These are phyloP conservation scores for Grammothele lineata DNA, from an alignment of 768 basidiomycete species.

Conservation along the genomic window DNA sequence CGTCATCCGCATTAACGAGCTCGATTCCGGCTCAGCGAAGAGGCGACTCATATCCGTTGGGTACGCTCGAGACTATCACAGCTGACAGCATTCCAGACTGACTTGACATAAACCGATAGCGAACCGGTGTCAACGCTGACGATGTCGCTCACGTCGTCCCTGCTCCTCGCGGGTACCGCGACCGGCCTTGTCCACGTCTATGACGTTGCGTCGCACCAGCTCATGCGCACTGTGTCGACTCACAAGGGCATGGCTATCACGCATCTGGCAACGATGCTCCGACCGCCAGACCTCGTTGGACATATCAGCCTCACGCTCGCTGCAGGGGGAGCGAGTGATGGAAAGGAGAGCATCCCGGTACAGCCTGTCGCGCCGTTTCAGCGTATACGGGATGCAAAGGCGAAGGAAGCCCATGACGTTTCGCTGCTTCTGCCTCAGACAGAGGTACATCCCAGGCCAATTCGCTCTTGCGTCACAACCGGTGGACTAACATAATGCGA, in stretches of 20 bases:
- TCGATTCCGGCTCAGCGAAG: conserved; percentile 40
- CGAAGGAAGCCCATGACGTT: conserved; percentile 68
- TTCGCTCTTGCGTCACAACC: too few species aligned
- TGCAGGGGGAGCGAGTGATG: conserved; percentile 28
- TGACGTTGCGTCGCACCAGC: conserved; percentile 88
- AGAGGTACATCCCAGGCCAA: conserved; percentile 36
- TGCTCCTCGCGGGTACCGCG: conserved; percentile 79
- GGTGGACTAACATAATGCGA: background rate
- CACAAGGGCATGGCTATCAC: conserved; percentile 70
- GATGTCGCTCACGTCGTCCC: conserved; percentile 73
- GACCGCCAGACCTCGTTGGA: conserved; percentile 83
- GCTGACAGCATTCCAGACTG: too few species aligned
- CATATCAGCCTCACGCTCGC: conserved; percentile 59
- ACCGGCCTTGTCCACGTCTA: conserved; percentile 74
- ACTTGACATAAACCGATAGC: conserved; percentile 43
- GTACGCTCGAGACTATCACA: conserved; percentile 34
- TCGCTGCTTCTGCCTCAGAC: conserved; percentile 53
- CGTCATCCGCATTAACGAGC: conserved; percentile 62
- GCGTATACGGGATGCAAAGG: conserved; percentile 61
- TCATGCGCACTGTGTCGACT: conserved; percentile 72
- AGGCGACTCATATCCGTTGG: conserved; percentile 68
- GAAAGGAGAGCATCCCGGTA: conserved; percentile 59
- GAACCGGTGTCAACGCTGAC: conserved; percentile 69
- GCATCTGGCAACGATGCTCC: conserved; percentile 71
- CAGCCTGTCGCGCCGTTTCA: conserved; percentile 69